Conservation (phyloP, 2,329 filamentous ascomycete genomes). For the Colletotrichum destructivum region DNA sequence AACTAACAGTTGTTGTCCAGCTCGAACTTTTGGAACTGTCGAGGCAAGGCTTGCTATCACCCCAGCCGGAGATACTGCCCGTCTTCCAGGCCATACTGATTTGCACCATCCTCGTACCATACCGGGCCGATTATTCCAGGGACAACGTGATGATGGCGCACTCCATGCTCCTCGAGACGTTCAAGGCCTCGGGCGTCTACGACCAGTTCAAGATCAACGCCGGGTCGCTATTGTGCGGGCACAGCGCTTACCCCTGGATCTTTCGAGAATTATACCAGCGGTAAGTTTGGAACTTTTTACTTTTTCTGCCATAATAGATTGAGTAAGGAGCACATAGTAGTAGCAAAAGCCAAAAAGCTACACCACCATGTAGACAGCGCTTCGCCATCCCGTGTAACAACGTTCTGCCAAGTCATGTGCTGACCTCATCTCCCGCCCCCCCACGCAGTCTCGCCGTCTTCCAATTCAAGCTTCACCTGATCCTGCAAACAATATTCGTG, state of each 20-base stretch:
- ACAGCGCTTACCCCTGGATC: conserved; percentile 15
- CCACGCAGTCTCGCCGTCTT: conserved; percentile 27
- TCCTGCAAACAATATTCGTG: conserved; percentile 35
- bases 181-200: conserved; percentile 26
- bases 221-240: background rate
- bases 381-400: background rate
- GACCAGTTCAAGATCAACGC: conserved; percentile 26
- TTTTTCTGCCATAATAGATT: no score
- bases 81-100: conserved; percentile 31
- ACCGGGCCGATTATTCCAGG: conserved; percentile 28
- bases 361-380: background rate
- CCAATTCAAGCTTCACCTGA: conserved; percentile 36
- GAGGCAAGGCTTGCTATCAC: conserved; percentile 23
- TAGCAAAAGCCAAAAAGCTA: background rate
- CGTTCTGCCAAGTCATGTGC: background rate
- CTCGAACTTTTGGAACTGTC: conserved; percentile 27
- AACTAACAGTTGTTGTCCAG: conserved; percentile 1
- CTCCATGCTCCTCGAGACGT: conserved; percentile 29
- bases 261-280: conserved; percentile 32
- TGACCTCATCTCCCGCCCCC: background rate
- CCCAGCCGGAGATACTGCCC: conserved; percentile 13
- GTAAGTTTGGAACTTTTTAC: background rate
- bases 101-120: conserved; percentile 28
- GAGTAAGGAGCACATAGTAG: no score
- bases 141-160: conserved; percentile 36